Evolutionary conservation across 2,329 filamentous ascomycete genomes (phyloP), one percentile per base, ranked within the genome.

Genomic region (Tolypocladium inflatum): DNA sequence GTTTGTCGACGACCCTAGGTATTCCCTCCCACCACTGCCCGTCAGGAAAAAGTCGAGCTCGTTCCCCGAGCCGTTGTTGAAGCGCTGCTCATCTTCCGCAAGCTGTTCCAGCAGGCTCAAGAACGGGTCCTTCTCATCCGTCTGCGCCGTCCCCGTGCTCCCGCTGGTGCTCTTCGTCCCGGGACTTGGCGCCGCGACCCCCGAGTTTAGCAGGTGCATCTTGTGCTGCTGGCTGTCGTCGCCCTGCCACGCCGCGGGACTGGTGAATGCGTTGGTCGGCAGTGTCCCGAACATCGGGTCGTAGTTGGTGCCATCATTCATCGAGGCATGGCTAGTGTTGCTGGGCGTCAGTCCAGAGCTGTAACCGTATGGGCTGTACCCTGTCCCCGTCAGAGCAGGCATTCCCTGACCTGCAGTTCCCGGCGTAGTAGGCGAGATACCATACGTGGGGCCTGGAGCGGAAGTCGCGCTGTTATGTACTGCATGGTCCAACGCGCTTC

Each of bases 71-170:
- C 86, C 88, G 55, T 82, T 77, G 48, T 79, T 78, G 56, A 73
- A 67, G 26, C 70, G 69, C 57, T 88, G 82, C 71, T 93, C 89
- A 65, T 90, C 91, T 71, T 94, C 89, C 0, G 89, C 90, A 59
- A 94, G 78, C 72, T 94, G 89, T 69, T 94, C 90, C 41, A 94
- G 74, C 48, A 94, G 73, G 61, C 83, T 89, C 45, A 94, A 72
- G 67, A 95, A 94, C 0, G 90, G 89, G 67, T 94, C 90, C 64
- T 89, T 91, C 63, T 93, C 89, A 23, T 86, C 80, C 2, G 75
- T 77, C 3, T 75, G 68, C 0, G 71, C 76, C 2, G 78, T 79
- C 2, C 74, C 78, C 0, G 77, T 77, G 59, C 78, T 80, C 11
- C 75, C 78, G 48, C 76, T 76, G 57, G 77, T 76, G 67, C 80